Evolutionary conservation across 1,284 basidiomycete species (phyloP).

Genomic region (Ustanciosporium gigantosporum): DNA sequence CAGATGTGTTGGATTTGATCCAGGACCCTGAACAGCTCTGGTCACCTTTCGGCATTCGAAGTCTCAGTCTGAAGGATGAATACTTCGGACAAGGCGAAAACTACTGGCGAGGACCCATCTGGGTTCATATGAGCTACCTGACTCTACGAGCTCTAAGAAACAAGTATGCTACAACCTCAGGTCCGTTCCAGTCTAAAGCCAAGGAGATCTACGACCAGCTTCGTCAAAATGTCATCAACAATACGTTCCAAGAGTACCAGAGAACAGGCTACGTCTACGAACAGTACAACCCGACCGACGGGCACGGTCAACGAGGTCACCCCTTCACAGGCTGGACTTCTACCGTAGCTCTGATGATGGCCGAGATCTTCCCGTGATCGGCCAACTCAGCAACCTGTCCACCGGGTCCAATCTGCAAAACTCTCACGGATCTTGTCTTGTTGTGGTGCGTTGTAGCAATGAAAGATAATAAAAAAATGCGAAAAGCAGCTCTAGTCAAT

Average conservation of each 20-base stretch:
- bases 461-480: too few relatives aligned
- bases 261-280: conserved; percentile 94
- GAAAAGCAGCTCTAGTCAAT: too few relatives aligned
- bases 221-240: conserved; percentile 78
- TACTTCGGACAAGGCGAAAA: conserved; percentile 88
- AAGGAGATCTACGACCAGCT: conserved; percentile 77
- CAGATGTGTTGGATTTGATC: conserved; percentile 76
- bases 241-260: conserved; percentile 86
- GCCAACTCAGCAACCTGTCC: too few relatives aligned
- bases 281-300: conserved; percentile 83
- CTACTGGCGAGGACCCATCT: conserved; percentile 94
- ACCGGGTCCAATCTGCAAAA: too few relatives aligned
- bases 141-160: conserved; percentile 75
- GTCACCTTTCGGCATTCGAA: conserved; percentile 86
- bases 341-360: conserved; percentile 57
- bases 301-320: conserved; percentile 77
- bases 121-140: conserved; percentile 95
- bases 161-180: conserved; percentile 77
- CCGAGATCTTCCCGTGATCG: conserved; percentile 46
- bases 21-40: conserved; percentile 80
- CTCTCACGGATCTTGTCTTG: too few relatives aligned
- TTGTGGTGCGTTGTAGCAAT: too few relatives aligned
- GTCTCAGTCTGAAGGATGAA: conserved; percentile 79
- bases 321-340: conserved; percentile 58
- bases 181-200: conserved; percentile 76